Conservation (phyloP, 768 basidiomycete genomes). For the Termitomyces heimii region DNA sequence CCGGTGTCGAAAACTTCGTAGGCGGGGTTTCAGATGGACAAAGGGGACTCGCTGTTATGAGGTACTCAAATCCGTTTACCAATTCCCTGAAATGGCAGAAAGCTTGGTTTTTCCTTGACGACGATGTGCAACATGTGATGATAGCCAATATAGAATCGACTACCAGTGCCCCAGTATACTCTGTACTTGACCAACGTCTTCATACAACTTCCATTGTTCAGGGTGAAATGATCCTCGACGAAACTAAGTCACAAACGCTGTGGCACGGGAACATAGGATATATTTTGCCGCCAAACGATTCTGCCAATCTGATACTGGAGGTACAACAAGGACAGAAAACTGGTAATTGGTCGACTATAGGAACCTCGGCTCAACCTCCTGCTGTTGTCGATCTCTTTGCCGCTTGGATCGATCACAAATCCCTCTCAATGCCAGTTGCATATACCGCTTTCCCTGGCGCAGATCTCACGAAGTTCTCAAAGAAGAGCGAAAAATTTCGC, state of each 20-base stretch:
- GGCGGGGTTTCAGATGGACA: constrained; percentile 58
- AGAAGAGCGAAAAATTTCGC: constrained; percentile 24
- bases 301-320: constrained; percentile 28
- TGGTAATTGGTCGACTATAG: constrained; percentile 58
- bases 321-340: constrained; percentile 36
- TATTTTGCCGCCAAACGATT: constrained; percentile 30
- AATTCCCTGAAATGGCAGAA: constrained; percentile 55
- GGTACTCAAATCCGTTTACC: constrained; percentile 60
- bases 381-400: constrained; percentile 57
- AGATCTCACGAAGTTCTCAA: constrained; percentile 28
- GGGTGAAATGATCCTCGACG: constrained; percentile 22
- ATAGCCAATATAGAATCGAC: constrained; percentile 43
- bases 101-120: constrained; percentile 66
- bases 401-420: constrained; percentile 48
- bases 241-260: constrained; percentile 28
- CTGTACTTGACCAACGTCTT: constrained; percentile 63
- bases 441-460: constrained; percentile 57
- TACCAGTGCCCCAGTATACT: constrained; percentile 42
- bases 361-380: constrained; percentile 55
- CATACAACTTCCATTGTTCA: constrained; percentile 37
- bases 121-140: constrained; percentile 61
- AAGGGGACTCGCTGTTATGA: constrained; percentile 56
- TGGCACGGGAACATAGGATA: constrained; percentile 72
- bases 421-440: constrained; percentile 29
- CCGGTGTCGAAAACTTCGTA: constrained; percentile 52